phyloP scores from a whole-genome alignment of 2,329 filamentous ascomycete genomes.

The Apiospora phragmitis region DNA sequence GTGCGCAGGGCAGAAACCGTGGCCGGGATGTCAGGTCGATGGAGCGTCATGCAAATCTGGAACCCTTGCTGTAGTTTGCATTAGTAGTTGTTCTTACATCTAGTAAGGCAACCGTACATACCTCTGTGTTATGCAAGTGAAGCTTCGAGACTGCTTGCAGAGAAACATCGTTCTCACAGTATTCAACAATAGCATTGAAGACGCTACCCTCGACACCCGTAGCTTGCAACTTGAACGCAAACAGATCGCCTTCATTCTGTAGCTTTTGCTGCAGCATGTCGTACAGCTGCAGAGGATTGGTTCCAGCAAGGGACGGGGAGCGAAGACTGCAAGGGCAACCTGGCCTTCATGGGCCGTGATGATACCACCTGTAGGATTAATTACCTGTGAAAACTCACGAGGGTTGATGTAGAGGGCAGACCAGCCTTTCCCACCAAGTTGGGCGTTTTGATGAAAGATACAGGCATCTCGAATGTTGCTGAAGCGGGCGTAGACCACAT shows the following conservation, averaged over 20 bases:
- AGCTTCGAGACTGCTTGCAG: slow-evolving; percentile 40
- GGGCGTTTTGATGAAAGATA: slow-evolving; percentile 47
- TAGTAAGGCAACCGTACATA: background rate
- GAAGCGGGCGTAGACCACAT: slow-evolving; percentile 56
- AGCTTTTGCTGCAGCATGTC: slow-evolving; percentile 43
- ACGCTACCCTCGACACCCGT: slow-evolving; percentile 40
- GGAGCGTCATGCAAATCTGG: slow-evolving; percentile 30
- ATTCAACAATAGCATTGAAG: slow-evolving; percentile 53
- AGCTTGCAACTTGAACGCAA: slow-evolving; percentile 47
- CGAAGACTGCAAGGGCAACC: slow-evolving; percentile 50
- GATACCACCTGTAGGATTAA: slow-evolving; percentile 28
- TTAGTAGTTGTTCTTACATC: slow-evolving; percentile 6
- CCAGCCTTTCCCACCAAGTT: slow-evolving; percentile 45
- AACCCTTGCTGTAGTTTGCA: slow-evolving; percentile 20
- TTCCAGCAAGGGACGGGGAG: slow-evolving; percentile 19
- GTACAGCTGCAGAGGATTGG: slow-evolving; percentile 33
- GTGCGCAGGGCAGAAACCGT: background rate
- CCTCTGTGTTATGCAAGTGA: slow-evolving; percentile 30
- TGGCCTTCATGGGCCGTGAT: slow-evolving; percentile 55
- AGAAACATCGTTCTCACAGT: slow-evolving; percentile 49
- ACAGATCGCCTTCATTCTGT: slow-evolving; percentile 50
- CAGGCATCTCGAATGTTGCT: slow-evolving; percentile 61
- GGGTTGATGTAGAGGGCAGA: slow-evolving; percentile 44
- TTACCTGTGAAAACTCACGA: slow-evolving; percentile 39
- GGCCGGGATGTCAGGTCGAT: slow-evolving; percentile 29